Evolutionary conservation across 1,284 basidiomycete genomes (phyloP).

Genomic region (Thecaphora frezii): DNA sequence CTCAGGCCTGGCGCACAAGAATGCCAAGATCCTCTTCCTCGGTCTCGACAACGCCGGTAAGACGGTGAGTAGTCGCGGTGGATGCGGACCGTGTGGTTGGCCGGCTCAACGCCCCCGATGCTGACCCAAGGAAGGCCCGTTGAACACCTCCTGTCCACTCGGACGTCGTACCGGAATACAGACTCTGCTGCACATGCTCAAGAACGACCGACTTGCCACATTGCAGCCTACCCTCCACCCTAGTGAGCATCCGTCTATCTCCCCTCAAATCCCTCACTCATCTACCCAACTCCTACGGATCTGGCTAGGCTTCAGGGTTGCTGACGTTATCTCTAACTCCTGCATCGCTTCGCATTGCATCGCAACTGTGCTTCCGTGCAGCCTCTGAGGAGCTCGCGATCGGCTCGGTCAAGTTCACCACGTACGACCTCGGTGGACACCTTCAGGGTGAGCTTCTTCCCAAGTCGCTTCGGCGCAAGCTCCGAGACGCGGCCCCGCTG

Average conservation of each 20-base stretch:
- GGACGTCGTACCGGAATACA: too few relatives aligned
- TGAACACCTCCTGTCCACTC: neutral
- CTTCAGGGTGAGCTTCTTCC: conserved; percentile 85
- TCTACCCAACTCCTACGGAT: neutral
- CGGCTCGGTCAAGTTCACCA: conserved; percentile 98
- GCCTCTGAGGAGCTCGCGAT: conserved; percentile 99
- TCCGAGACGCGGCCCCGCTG: too few relatives aligned
- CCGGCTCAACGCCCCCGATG: too few relatives aligned
- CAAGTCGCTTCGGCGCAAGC: too few relatives aligned
- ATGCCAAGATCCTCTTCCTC: conserved; percentile 96
- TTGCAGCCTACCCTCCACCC: conserved; percentile 98
- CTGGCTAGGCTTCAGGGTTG: too few relatives aligned
- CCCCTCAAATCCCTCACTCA: too few relatives aligned
- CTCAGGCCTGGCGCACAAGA: conserved; percentile 92
- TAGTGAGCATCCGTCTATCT: conserved; percentile 67
- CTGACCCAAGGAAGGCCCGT: too few relatives aligned
- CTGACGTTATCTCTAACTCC: neutral
- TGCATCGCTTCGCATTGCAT: neutral
- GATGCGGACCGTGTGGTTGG: too few relatives aligned
- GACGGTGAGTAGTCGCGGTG: conserved; percentile 70
- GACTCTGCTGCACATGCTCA: conserved; percentile 99
- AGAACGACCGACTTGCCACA: conserved; percentile 97
- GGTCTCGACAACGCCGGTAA: conserved; percentile 99
- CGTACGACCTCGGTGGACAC: conserved; percentile 97
- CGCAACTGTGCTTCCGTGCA: conserved; percentile 59